Evolutionary conservation across 352 stramenopile species (phyloP).

Genomic region (Phytophthora podocarpi): DNA sequence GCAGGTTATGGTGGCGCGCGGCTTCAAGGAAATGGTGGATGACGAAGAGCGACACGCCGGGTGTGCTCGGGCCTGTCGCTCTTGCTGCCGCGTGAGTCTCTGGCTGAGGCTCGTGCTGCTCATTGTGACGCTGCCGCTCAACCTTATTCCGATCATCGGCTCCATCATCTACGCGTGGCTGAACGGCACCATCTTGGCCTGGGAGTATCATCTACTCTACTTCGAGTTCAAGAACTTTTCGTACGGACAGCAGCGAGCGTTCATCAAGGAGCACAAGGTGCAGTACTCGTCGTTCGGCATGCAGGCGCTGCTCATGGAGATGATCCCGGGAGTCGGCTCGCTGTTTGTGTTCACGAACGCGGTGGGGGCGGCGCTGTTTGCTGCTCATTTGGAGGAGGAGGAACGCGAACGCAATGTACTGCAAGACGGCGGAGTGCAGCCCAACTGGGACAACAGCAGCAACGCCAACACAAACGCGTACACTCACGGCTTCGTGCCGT

Average conservation of each 20-base stretch:
- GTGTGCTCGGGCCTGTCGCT: conserved; percentile 47
- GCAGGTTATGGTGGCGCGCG: conserved; percentile 52
- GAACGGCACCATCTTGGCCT: conserved; percentile 70
- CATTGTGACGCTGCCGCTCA: conserved; percentile 66
- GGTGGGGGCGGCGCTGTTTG: conserved; percentile 68
- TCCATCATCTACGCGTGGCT: conserved; percentile 69
- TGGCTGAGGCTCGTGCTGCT: conserved; percentile 54
- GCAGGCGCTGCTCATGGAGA: conserved; percentile 74
- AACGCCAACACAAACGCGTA: conserved; percentile 13
- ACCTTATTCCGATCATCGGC: conserved; percentile 69
- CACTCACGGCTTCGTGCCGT: conserved; percentile 22
- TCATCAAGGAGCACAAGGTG: conserved; percentile 50
- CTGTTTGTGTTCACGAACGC: conserved; percentile 80
- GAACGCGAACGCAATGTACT: conserved; percentile 13
- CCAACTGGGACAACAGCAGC: conserved; percentile 17
- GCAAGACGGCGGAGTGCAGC: conserved; percentile 10
- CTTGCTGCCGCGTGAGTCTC: conserved; percentile 67
- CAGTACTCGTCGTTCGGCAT: conserved; percentile 77
- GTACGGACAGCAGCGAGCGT: conserved; percentile 62
- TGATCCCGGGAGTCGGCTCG: conserved; percentile 67
- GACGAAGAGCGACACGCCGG: conserved; percentile 49
- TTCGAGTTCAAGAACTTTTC: conserved; percentile 70
- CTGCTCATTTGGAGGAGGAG: conserved; percentile 65
- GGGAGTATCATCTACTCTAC: conserved; percentile 79
- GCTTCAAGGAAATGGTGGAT: conserved; percentile 54